These are phyloP conservation scores for Naganishia vishniacii DNA, from an alignment of 768 basidiomycete species.

Conservation along the genomic window DNA sequence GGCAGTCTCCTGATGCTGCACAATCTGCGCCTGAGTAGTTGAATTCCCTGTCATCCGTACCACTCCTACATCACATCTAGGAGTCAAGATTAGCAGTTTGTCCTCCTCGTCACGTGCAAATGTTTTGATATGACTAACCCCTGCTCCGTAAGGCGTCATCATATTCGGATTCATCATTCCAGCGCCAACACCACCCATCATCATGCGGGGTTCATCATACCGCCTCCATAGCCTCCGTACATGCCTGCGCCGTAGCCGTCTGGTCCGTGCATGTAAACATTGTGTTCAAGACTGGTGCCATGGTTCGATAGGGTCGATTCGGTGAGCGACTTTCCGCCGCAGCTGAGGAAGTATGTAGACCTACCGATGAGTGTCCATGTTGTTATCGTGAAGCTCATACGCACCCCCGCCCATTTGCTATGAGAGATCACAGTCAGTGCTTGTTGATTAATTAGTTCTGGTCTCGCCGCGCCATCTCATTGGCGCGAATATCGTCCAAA, in stretches of 20 bases:
- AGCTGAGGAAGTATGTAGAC: slow-evolving; percentile 4
- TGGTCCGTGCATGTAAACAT: slow-evolving; percentile 23
- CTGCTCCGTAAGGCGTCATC: slow-evolving; percentile 14
- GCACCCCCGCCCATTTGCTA: slow-evolving; percentile 26
- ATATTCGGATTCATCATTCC: no score
- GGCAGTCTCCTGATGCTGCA: no score
- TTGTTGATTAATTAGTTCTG: no score
- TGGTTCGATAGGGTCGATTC: neutral
- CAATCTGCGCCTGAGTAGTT: no score
- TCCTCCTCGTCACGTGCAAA: no score
- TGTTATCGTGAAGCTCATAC: slow-evolving; percentile 19
- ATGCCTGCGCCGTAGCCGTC: slow-evolving; percentile 22
- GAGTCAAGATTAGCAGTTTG: neutral
- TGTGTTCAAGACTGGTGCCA: slow-evolving; percentile 10
- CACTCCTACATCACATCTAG: slow-evolving; percentile 5
- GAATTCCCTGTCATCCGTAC: neutral
- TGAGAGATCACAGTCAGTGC: no score
- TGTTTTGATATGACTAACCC: neutral
- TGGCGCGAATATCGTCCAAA: neutral
- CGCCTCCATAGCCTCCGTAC: slow-evolving; percentile 19
- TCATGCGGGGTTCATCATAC: slow-evolving; percentile 14
- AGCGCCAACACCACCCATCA: neutral
- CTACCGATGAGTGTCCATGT: slow-evolving; percentile 22
- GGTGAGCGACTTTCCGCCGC: no score
- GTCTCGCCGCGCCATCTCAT: no score